These are phyloP conservation scores for Hydnomerulius pinastri DNA, from an alignment of 768 basidiomycete species.

Conservation along the genomic window DNA sequence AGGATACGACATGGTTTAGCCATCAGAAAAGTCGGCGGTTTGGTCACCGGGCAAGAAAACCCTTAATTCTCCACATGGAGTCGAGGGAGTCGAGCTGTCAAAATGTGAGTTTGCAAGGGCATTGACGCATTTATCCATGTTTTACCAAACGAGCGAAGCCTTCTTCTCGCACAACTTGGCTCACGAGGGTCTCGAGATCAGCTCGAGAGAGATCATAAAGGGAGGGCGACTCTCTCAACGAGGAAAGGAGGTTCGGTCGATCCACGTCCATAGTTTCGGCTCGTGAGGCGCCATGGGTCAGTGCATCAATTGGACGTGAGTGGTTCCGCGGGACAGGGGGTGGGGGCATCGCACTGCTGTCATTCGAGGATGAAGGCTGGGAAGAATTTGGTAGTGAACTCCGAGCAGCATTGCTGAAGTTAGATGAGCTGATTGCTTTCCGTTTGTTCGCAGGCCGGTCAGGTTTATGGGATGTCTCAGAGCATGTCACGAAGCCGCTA, in stretches of 20 bases:
- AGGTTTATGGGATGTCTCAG: slow-evolving; percentile 21
- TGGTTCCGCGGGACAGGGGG: slow-evolving; percentile 29
- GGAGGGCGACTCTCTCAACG: slow-evolving; percentile 45
- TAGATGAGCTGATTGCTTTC: not conserved
- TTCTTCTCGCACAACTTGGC: slow-evolving; percentile 68
- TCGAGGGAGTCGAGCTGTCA: slow-evolving; percentile 55
- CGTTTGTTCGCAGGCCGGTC: slow-evolving; percentile 3
- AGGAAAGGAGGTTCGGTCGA: slow-evolving; percentile 32
- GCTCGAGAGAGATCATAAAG: slow-evolving; percentile 55
- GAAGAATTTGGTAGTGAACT: slow-evolving; percentile 35
- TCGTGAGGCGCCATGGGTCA: slow-evolving; percentile 7
- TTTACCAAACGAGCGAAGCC: slow-evolving; percentile 79
- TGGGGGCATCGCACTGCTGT: slow-evolving; percentile 29
- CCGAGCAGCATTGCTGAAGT: slow-evolving; percentile 5
- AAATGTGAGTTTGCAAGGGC: slow-evolving; percentile 12
- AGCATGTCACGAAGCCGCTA: slow-evolving; percentile 25
- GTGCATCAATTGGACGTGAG: slow-evolving; percentile 5
- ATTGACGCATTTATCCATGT: slow-evolving; percentile 16
- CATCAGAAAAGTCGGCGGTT: not conserved
- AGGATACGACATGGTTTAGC: not conserved
- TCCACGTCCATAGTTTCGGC: slow-evolving; percentile 5
- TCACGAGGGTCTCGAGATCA: slow-evolving; percentile 58
- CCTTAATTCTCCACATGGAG: slow-evolving; percentile 54
- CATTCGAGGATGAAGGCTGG: slow-evolving; percentile 30
- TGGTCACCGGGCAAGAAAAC: slow-evolving; percentile 31